Percentiles rank a stretch among this genome's conserved stretches.
These are phyloP conservation scores for Cinnamomum micranthum DNA, from an alignment of 164 flowering plant genomes.

Conservation along the genomic window DNA sequence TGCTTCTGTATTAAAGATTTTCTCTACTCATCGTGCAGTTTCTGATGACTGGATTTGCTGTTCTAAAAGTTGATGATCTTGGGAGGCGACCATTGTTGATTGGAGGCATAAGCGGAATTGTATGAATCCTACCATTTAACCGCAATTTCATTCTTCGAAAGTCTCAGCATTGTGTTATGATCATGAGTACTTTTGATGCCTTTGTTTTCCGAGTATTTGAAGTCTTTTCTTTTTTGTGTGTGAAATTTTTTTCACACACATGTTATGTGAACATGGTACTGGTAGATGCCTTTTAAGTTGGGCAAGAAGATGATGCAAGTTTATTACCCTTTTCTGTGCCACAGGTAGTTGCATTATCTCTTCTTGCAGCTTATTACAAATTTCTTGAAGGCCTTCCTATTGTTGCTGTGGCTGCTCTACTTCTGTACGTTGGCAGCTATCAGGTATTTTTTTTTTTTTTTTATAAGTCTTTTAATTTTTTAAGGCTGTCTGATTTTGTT, in stretches of 20 bases:
- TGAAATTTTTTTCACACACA: background rate
- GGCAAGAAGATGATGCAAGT: background rate
- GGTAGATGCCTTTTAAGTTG: background rate
- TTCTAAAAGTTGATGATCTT: slow-evolving; percentile 83
- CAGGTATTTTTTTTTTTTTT: slow-evolving; percentile 38
- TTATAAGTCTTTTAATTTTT: too few species aligned
- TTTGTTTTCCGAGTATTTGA: background rate
- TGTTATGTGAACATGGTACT: background rate
- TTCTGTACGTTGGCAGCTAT: slow-evolving; percentile 89
- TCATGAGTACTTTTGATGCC: background rate
- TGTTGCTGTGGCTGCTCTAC: slow-evolving; percentile 77
- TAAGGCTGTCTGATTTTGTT: too few species aligned
- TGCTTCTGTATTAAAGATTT: background rate
- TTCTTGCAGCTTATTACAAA: slow-evolving; percentile 89
- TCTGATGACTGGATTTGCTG: slow-evolving; percentile 87
- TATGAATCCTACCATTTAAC: slow-evolving; percentile 27
- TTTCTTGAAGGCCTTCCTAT: slow-evolving; percentile 67
- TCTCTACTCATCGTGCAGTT: slow-evolving; percentile 43
- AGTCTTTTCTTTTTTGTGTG: background rate
- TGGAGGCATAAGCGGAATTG: slow-evolving; percentile 88
- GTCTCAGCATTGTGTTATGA: background rate
- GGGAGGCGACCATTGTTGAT: slow-evolving; percentile 86
- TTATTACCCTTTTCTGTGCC: slow-evolving; percentile 4
- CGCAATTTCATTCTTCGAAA: background rate
- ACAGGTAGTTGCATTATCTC: slow-evolving; percentile 69